These are phyloP conservation scores for Kregervanrija fluxuum DNA, from an alignment of 805 yeast species.

Conservation along the genomic window DNA sequence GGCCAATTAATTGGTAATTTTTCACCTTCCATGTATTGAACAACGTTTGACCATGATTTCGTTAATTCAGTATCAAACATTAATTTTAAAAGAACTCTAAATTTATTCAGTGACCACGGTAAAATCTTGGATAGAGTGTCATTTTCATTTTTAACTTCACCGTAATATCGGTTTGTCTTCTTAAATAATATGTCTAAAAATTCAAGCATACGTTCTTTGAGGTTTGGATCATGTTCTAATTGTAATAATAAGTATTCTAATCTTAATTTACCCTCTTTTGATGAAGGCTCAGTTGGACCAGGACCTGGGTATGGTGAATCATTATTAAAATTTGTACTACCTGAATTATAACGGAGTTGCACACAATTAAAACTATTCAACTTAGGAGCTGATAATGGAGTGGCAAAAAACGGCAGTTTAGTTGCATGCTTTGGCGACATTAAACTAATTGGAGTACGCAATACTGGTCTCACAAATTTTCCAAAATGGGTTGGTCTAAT, in stretches of 20 bases:
- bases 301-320: constrained; percentile 7
- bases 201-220: constrained; percentile 1
- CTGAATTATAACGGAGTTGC: too few species aligned
- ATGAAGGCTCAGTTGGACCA: constrained; percentile 6
- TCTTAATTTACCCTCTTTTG: constrained; percentile 6
- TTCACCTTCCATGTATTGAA: constrained; percentile 3
- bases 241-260: constrained; percentile 9
- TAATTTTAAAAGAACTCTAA: constrained; percentile 3
- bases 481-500: too few species aligned
- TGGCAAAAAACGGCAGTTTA: neutral
- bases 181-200: neutral
- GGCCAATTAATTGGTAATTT: constrained; percentile 3
- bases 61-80: constrained; percentile 4
- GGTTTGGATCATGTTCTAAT: constrained; percentile 2
- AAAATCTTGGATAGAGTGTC: neutral
- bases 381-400: neutral
- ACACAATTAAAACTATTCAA: neutral
- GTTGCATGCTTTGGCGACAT: too few species aligned
- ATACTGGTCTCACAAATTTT: too few species aligned
- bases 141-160: neutral
- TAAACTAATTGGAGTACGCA: too few species aligned
- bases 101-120: neutral
- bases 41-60: constrained; percentile 6
- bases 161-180: neutral
- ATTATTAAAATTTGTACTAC: neutral